These are phyloP conservation scores for Sporisorium sorghi DNA, from an alignment of 1,284 basidiomycete species.

Conservation along the genomic window DNA sequence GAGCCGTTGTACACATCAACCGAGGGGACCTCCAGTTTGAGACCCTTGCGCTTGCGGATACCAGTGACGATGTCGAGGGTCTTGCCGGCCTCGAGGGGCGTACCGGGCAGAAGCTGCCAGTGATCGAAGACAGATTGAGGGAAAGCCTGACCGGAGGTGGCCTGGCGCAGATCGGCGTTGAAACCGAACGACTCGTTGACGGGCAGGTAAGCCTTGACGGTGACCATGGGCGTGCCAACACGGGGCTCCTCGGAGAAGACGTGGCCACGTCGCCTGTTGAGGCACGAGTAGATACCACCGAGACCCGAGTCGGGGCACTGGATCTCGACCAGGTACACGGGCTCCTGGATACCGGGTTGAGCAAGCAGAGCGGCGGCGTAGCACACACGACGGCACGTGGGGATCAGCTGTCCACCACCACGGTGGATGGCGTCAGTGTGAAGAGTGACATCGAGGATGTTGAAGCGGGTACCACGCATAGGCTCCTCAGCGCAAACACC, in stretches of 20 bases:
- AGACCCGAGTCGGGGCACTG: conserved; percentile 98
- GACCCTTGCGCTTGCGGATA: conserved; percentile 92
- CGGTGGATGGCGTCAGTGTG: conserved; percentile 99
- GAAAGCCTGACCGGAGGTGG: conserved; percentile 97
- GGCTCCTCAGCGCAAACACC: conserved; percentile 97
- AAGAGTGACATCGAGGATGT: conserved; percentile 94
- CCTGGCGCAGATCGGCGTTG: conserved; percentile 93
- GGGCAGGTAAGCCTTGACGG: conserved; percentile 97
- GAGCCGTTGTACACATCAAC: conserved; percentile 54
- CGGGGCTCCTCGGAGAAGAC: conserved; percentile 98
- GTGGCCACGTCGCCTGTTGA: conserved; percentile 99
- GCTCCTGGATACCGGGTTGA: conserved; percentile 92
- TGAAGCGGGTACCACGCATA: conserved; percentile 97
- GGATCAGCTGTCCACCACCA: conserved; percentile 98
- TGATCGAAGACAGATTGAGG: conserved; percentile 91
- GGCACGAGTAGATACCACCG: conserved; percentile 91
- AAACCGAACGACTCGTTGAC: conserved; percentile 99
- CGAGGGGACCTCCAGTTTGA: conserved; percentile 70
- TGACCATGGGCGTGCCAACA: conserved; percentile 98
- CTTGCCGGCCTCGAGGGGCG: conserved; percentile 78
- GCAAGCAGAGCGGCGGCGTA: conserved; percentile 96
- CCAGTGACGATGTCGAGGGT: conserved; percentile 83
- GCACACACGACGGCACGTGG: conserved; percentile 92
- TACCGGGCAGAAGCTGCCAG: conserved; percentile 77
- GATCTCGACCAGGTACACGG: conserved; percentile 97